Evolutionary conservation across 257 asterid genomes (phyloP).

Genomic region (Capsicum pubescens): DNA sequence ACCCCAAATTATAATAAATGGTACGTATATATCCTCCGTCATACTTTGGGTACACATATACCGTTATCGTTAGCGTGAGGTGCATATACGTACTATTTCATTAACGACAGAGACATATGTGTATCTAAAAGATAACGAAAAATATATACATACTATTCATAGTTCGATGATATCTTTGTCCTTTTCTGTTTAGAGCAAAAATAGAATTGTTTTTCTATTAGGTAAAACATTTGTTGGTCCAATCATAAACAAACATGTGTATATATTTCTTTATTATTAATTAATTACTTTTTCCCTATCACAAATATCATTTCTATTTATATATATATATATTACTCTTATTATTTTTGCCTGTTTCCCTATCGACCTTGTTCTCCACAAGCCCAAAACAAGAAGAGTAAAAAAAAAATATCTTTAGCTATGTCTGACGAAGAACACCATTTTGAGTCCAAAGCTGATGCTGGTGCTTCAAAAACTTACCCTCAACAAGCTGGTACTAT

Average conservation of each 20-base stretch:
- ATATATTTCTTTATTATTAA: neutral
- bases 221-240: neutral
- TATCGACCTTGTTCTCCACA: neutral
- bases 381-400: neutral
- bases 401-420: neutral
- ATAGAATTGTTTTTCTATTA: neutral
- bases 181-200: too few relatives aligned
- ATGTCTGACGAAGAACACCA: slow-evolving; percentile 29
- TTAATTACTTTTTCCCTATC: neutral
- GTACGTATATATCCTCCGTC: too few relatives aligned
- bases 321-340: neutral
- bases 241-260: neutral
- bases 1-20: too few relatives aligned
- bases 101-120: too few relatives aligned
- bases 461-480: slow-evolving; percentile 31
- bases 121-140: too few relatives aligned
- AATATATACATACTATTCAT: too few relatives aligned
- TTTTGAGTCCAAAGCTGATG: slow-evolving; percentile 30
- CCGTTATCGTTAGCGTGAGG: too few relatives aligned
- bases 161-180: too few relatives aligned
- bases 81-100: too few relatives aligned
- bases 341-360: neutral
- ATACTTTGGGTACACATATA: too few relatives aligned
- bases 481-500: slow-evolving; percentile 51
- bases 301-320: neutral